Conservation (phyloP, 352 stramenopile genomes). For the Thalassiosira livingstoniorum region DNA sequence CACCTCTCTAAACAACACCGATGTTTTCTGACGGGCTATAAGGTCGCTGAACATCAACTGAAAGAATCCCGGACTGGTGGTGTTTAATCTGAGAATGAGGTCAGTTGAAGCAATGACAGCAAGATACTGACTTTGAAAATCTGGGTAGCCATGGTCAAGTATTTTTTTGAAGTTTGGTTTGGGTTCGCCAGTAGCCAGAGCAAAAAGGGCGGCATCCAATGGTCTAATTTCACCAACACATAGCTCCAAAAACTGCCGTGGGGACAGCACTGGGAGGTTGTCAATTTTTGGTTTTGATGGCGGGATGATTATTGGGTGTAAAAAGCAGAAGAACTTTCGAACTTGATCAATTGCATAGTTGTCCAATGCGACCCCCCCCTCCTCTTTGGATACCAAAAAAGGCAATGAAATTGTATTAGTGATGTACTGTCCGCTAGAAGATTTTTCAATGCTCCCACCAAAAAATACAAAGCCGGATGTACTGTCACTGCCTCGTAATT, state of each 20-base stretch:
- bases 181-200: constrained; percentile 1
- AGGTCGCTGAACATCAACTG: constrained; percentile 32
- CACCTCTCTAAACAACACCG: not conserved
- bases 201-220: not conserved
- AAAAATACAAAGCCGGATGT: not conserved
- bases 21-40: not conserved
- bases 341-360: not conserved
- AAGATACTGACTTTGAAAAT: constrained; percentile 28
- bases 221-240: not conserved
- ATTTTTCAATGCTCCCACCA: not conserved
- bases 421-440: not conserved
- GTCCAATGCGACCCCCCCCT: not conserved
- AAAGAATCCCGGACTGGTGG: constrained; percentile 9
- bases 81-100: constrained; percentile 6
- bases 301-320: not conserved
- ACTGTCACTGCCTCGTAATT: not conserved
- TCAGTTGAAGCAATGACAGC: constrained; percentile 12
- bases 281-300: not conserved
- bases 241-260: not conserved
- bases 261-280: not conserved
- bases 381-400: not conserved
- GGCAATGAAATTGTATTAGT: not conserved
- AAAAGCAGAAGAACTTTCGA: not conserved
- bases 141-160: not conserved
- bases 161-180: constrained; percentile 8